Evolutionary conservation across 164 flowering plant species (phyloP).

Genomic region (Vitis vinifera): ASM3070453v1 NC_081814.1:6162001-6162500

Average conservation of each 20-base stretch:
- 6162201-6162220: slow-evolving; percentile 1
- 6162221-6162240: background rate
- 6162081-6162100: too few relatives aligned
- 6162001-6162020: too few relatives aligned
- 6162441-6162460: too few relatives aligned
- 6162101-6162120: too few relatives aligned
- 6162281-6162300: background rate
- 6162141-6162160: background rate
- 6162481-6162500: too few relatives aligned
- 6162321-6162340: background rate
- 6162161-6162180: background rate
- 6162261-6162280: background rate
- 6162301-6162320: background rate
- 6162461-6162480: too few relatives aligned
- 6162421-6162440: too few relatives aligned
- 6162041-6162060: too few relatives aligned
- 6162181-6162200: background rate
- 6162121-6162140: background rate
- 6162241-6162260: background rate
- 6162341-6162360: slow-evolving; percentile 3
- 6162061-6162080: too few relatives aligned
- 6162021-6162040: too few relatives aligned
- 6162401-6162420: background rate
- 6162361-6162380: slow-evolving; percentile 5
- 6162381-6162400: background rate